phyloP scores from a whole-genome alignment of 2,329 filamentous ascomycete genomes.

The Paecilomyces formosus region DNA sequence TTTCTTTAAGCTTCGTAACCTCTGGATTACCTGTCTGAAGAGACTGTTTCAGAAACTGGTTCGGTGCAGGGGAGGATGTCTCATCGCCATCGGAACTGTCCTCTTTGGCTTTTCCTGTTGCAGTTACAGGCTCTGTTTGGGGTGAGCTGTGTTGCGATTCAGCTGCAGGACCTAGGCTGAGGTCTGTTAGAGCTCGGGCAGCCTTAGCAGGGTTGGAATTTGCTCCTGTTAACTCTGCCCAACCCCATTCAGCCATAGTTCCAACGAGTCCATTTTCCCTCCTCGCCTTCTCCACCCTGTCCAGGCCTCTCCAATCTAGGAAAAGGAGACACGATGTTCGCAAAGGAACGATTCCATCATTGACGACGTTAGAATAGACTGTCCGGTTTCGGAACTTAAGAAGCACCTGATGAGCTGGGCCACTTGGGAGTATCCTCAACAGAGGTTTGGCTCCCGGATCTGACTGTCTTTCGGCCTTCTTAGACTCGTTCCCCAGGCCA shows the following conservation, averaged over 20 bases:
- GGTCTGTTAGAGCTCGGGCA: slow-evolving; percentile 17
- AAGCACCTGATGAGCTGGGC: slow-evolving; percentile 79
- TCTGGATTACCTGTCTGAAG: slow-evolving; percentile 8
- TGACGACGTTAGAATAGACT: slow-evolving; percentile 93
- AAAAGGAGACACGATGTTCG: slow-evolving; percentile 95
- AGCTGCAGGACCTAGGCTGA: slow-evolving; percentile 1
- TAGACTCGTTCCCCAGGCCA: slow-evolving; percentile 60
- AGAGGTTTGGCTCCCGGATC: slow-evolving; percentile 83
- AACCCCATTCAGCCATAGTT: slow-evolving; percentile 87
- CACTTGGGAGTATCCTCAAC: slow-evolving; percentile 79
- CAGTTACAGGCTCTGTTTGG: not conserved
- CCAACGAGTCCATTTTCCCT: slow-evolving; percentile 88
- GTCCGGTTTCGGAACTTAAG: slow-evolving; percentile 86
- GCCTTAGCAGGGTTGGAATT: slow-evolving; percentile 51
- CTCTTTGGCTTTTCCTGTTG: slow-evolving; percentile 1
- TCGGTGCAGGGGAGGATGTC: slow-evolving; percentile 9
- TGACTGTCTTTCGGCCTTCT: slow-evolving; percentile 47
- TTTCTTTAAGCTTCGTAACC: slow-evolving; percentile 8
- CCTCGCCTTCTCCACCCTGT: slow-evolving; percentile 86
- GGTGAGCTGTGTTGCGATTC: not conserved
- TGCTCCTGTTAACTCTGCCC: slow-evolving; percentile 77
- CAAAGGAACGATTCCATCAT: slow-evolving; percentile 92
- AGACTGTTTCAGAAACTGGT: slow-evolving; percentile 13
- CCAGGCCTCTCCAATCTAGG: slow-evolving; percentile 90
- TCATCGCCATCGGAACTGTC: slow-evolving; percentile 3